Evolutionary conservation across 257 asterid species (phyloP).

Genomic region (Vinca minor): DNA sequence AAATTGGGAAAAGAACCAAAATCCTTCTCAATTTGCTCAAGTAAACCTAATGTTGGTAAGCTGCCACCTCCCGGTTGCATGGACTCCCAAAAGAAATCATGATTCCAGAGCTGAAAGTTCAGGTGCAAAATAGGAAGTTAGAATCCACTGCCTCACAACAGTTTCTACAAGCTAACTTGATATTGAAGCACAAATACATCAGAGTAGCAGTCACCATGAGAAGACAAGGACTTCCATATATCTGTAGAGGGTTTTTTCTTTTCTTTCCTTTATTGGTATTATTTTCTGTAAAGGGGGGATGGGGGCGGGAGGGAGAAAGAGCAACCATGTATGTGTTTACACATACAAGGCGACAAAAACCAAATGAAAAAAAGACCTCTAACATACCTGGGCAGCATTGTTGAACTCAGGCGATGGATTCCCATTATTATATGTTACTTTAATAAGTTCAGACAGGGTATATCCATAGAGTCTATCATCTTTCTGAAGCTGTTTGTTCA

Average conservation of each 20-base stretch:
- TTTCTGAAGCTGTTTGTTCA: constrained; percentile 74
- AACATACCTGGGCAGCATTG: constrained; percentile 79
- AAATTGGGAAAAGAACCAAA: constrained; percentile 67
- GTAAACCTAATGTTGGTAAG: constrained; percentile 63
- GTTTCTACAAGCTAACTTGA: background rate
- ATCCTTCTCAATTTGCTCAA: constrained; percentile 83
- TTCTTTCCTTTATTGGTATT: too few species aligned
- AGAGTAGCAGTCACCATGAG: background rate
- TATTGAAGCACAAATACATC: background rate
- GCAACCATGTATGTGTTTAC: background rate
- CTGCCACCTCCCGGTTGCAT: constrained; percentile 92
- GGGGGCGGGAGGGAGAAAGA: background rate
- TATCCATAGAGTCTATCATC: constrained; percentile 58
- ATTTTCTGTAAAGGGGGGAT: background rate
- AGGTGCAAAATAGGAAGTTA: constrained; percentile 11
- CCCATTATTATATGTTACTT: constrained; percentile 69
- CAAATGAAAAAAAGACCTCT: background rate
- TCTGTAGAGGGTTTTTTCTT: too few species aligned
- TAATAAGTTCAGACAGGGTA: constrained; percentile 72
- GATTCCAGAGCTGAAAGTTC: constrained; percentile 75
- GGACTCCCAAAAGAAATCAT: constrained; percentile 94
- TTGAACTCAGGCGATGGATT: constrained; percentile 82
- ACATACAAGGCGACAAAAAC: background rate
- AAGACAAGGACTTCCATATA: background rate
- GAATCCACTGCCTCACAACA: background rate